Conservation (phyloP, 495 filamentous ascomycete species). For the Aspergillus nidulans region DNA sequence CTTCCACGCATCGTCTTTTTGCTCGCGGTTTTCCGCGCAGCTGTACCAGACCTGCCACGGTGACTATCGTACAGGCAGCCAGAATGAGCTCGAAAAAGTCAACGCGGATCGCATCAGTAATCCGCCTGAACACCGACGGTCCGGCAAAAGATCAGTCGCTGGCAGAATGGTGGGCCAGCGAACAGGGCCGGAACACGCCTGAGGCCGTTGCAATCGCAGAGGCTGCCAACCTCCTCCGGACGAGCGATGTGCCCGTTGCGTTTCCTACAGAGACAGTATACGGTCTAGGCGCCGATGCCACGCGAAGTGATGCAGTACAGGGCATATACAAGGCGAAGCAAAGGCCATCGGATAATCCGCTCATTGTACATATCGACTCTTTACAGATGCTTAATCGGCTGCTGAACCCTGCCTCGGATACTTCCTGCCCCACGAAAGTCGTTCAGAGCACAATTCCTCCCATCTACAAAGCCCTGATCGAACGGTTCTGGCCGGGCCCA, state of each 20-base stretch:
- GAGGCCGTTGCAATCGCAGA: constrained; percentile 39
- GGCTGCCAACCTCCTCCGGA: constrained; percentile 59
- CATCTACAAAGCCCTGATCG: constrained; percentile 78
- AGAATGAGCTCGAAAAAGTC: constrained; percentile 16
- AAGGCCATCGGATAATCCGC: constrained; percentile 85
- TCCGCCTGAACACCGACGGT: constrained; percentile 36
- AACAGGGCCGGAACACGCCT: constrained; percentile 31
- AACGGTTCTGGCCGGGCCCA: constrained; percentile 89
- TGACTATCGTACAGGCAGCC: constrained; percentile 13
- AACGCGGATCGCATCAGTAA: constrained; percentile 41
- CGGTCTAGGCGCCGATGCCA: constrained; percentile 92
- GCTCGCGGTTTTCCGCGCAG: constrained; percentile 35
- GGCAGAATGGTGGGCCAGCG: constrained; percentile 44
- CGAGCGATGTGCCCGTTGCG: constrained; percentile 70
- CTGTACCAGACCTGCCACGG: constrained; percentile 23
- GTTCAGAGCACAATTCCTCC: constrained; percentile 56
- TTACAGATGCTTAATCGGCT: constrained; percentile 70
- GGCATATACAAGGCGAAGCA: constrained; percentile 91
- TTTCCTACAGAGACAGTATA: constrained; percentile 99
- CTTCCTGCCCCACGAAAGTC: constrained; percentile 22
- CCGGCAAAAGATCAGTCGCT: constrained; percentile 33
- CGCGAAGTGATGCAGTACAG: constrained; percentile 72
- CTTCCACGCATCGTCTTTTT: constrained; percentile 20
- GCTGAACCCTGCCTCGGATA: constrained; percentile 35
- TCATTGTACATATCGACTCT: constrained; percentile 89